Percentiles rank a stretch among this genome's conserved stretches.
Evolutionary conservation across 1,284 basidiomycete species (phyloP).

Genomic region (Microbotryum saponariae): DNA sequence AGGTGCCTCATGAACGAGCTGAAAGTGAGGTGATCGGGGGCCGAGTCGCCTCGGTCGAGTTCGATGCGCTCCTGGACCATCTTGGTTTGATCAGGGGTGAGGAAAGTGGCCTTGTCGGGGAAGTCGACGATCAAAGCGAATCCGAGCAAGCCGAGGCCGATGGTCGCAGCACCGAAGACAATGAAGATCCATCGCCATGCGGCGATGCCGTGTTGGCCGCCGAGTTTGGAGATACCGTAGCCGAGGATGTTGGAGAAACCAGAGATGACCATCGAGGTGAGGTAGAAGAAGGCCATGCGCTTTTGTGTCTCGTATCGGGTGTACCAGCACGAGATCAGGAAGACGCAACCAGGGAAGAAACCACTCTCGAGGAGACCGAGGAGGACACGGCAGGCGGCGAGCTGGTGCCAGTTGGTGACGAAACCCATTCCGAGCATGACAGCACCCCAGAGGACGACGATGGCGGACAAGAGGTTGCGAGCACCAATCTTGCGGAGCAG

Average conservation of each 20-base stretch:
- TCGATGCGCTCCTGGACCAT: slow-evolving; percentile 44
- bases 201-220: slow-evolving; percentile 29
- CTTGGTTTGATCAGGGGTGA: slow-evolving; percentile 41
- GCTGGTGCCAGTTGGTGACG: slow-evolving; percentile 37
- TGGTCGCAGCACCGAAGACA: slow-evolving; percentile 38
- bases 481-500: slow-evolving; percentile 41
- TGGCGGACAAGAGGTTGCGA: slow-evolving; percentile 39
- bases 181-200: slow-evolving; percentile 39
- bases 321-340: slow-evolving; percentile 47
- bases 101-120: slow-evolving; percentile 47
- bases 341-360: slow-evolving; percentile 39
- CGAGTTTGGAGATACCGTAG: slow-evolving; percentile 38
- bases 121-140: slow-evolving; percentile 39
- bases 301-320: slow-evolving; percentile 44
- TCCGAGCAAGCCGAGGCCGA: slow-evolving; percentile 35
- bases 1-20: slow-evolving; percentile 40
- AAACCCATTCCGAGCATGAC: slow-evolving; percentile 43
- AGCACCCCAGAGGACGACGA: slow-evolving; percentile 42
- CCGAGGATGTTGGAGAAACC: slow-evolving; percentile 45
- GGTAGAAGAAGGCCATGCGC: slow-evolving; percentile 44
- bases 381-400: slow-evolving; percentile 43
- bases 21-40: slow-evolving; percentile 41
- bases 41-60: slow-evolving; percentile 45
- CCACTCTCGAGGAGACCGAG: slow-evolving; percentile 42
- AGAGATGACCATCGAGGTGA: slow-evolving; percentile 40